phyloP scores from a whole-genome alignment of 192 early-diverging fungal species.

The Linderina pennispora region DNA sequence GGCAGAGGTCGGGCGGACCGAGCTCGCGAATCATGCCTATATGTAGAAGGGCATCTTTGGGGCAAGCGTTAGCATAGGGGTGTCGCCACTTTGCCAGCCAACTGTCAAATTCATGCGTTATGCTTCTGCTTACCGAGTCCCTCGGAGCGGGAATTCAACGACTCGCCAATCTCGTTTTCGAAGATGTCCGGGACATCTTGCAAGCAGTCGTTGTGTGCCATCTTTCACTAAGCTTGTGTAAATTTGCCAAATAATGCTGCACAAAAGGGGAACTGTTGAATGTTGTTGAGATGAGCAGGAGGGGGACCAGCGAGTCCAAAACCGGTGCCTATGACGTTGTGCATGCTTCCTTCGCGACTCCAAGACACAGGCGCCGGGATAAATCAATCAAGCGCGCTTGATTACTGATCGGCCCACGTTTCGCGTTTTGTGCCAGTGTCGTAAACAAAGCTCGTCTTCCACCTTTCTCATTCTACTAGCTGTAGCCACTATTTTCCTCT shows the following conservation, averaged over 20 bases:
- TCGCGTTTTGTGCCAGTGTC: too few species aligned
- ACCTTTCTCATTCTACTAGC: too few species aligned
- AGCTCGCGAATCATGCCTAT: slow-evolving; percentile 82
- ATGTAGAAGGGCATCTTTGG: slow-evolving; percentile 3
- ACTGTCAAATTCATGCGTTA: not conserved
- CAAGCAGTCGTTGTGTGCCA: slow-evolving; percentile 56
- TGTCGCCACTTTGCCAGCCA: not conserved
- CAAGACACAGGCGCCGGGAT: too few species aligned
- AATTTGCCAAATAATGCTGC: not conserved
- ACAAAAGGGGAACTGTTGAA: slow-evolving; percentile 4
- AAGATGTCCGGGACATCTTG: slow-evolving; percentile 96
- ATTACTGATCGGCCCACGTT: too few species aligned
- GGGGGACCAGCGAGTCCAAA: too few species aligned
- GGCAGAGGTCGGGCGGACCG: slow-evolving; percentile 96
- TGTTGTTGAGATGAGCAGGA: too few species aligned
- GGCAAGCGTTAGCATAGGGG: slow-evolving; percentile 1
- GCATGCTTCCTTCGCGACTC: too few species aligned
- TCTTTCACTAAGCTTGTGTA: slow-evolving; percentile 1
- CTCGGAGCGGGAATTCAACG: slow-evolving; percentile 80
- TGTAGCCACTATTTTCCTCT: too few species aligned
- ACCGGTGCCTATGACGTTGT: too few species aligned
- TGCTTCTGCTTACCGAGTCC: slow-evolving; percentile 68
- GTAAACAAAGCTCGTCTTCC: too few species aligned
- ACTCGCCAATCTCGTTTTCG: slow-evolving; percentile 88
- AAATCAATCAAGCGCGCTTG: too few species aligned